Base-by-base conservation (phyloP, 495 filamentous ascomycete species). In the Penicillium riverlandense region DNA sequence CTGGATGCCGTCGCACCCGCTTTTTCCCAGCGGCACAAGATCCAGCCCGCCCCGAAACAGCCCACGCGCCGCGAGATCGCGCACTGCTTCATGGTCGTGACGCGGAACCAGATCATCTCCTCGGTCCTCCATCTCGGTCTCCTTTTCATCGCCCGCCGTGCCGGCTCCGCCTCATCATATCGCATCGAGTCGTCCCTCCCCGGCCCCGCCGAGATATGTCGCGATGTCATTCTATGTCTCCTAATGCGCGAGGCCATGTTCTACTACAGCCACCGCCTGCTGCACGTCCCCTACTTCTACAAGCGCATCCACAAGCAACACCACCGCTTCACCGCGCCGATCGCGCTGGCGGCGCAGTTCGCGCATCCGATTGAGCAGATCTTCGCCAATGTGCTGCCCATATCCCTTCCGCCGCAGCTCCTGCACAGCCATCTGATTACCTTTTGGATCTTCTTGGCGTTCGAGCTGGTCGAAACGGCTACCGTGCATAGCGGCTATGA, bases 321-420 rank as follows among this genome's bases (percentile, higher is more conserved):
- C 47, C 78, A 82, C 57, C 53, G 60, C 12, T 82, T 80, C 58
- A 79, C 72, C 0, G 74, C 78, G 0, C 79, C 77, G 0, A 70
- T 80, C n/a, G 72, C 76, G 0, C 55, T 82, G 7, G 66, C 78
- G 0, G 72, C 76, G 1, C 74, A 82, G 43, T 82, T 76, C 40
- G 73, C 77, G 1, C 77, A 80, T 47, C 78, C 78, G 0, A 36
- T 78, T 12, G 79, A 82, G 59, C 74, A 79, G 43, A 46, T 81
- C 6, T 39, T 80, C 12, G 72, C 76, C 11, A 78, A 77, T 46
- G 63, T 65, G 12, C 55, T 82, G 8, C 76, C 78, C 2, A 66
- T 81, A 5, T 63, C 69, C 3, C 46, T 79, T 5, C 76, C 76
- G 9, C 67, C 72, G n/a, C 44, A 75, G 55, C 9, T 78, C 2